phyloP scores from a whole-genome alignment of 176 grass and related monocot species.

The maize (Zea mays) region DNA sequence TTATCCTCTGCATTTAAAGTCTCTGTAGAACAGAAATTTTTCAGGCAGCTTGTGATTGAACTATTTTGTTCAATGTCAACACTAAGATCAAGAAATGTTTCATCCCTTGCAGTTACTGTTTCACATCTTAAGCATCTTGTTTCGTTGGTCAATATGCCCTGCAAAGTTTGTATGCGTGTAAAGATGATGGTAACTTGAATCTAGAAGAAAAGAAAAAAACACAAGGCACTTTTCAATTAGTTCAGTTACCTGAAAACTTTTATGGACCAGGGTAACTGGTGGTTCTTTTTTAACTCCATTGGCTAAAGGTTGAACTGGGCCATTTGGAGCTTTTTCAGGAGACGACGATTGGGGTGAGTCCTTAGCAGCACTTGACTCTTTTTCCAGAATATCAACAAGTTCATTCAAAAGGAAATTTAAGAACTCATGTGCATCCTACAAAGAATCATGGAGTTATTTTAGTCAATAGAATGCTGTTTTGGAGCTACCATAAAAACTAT shows the following conservation, averaged over 20 bases:
- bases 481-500: not conserved
- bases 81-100: slow-evolving; percentile 90
- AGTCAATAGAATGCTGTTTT: slow-evolving; percentile 19
- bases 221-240: slow-evolving; percentile 10
- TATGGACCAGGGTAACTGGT: slow-evolving; percentile 77
- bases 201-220: slow-evolving; percentile 13
- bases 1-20: slow-evolving; percentile 97
- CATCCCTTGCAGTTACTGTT: slow-evolving; percentile 89
- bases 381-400: slow-evolving; percentile 95
- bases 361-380: slow-evolving; percentile 59
- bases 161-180: slow-evolving; percentile 31
- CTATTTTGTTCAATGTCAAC: slow-evolving; percentile 97
- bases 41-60: slow-evolving; percentile 93
- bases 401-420: slow-evolving; percentile 94
- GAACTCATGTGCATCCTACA: slow-evolving; percentile 96
- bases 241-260: slow-evolving; percentile 79
- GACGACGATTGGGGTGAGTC: slow-evolving; percentile 59
- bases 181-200: slow-evolving; percentile 26
- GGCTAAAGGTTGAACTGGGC: slow-evolving; percentile 45
- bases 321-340: slow-evolving; percentile 68
- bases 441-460: slow-evolving; percentile 36
- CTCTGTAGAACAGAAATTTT: slow-evolving; percentile 94
- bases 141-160: slow-evolving; percentile 95
- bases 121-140: slow-evolving; percentile 88
- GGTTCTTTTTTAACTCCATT: slow-evolving; percentile 83